These are phyloP conservation scores for Monilinia fructigena DNA, from an alignment of 2,329 filamentous ascomycete genomes.

Conservation along the genomic window DNA sequence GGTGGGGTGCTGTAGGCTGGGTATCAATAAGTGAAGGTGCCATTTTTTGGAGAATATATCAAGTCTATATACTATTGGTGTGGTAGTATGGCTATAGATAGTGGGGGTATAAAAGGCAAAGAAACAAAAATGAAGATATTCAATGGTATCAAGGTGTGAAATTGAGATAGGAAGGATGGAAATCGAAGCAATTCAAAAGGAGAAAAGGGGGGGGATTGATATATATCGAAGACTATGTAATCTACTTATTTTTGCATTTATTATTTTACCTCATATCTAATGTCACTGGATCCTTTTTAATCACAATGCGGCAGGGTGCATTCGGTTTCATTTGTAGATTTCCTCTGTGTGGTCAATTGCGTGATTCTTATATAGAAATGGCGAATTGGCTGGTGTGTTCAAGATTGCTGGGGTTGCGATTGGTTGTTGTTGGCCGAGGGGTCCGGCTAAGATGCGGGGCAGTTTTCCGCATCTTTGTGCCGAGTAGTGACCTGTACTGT, in stretches of 20 bases:
- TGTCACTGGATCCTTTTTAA: not conserved
- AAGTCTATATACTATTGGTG: too few relatives aligned
- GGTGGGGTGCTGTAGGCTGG: slow-evolving; percentile 28
- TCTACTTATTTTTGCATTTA: not conserved
- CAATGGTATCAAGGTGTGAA: not conserved
- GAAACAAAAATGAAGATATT: slow-evolving; percentile 1
- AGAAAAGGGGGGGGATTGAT: not conserved
- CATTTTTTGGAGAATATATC: slow-evolving; percentile 20
- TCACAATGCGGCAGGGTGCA: not conserved
- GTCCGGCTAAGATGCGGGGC: not conserved
- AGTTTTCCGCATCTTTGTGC: not conserved
- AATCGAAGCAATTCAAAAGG: not conserved
- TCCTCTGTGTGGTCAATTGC: slow-evolving; percentile 18
- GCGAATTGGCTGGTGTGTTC: slow-evolving; percentile 8
- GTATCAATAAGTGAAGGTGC: slow-evolving; percentile 31
- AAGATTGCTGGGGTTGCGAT: slow-evolving; percentile 1
- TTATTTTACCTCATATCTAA: slow-evolving; percentile 7
- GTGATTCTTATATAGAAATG: slow-evolving; percentile 20
- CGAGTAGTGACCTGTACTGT: too few relatives aligned
- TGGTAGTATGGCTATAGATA: too few relatives aligned
- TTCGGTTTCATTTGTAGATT: slow-evolving; percentile 18
- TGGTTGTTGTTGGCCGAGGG: not conserved
- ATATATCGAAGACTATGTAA: too few relatives aligned
- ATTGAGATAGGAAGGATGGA: not conserved
- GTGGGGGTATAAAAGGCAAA: not conserved